Conservation (phyloP, 139 green algal species). For the Chlorella vulgaris region DNA sequence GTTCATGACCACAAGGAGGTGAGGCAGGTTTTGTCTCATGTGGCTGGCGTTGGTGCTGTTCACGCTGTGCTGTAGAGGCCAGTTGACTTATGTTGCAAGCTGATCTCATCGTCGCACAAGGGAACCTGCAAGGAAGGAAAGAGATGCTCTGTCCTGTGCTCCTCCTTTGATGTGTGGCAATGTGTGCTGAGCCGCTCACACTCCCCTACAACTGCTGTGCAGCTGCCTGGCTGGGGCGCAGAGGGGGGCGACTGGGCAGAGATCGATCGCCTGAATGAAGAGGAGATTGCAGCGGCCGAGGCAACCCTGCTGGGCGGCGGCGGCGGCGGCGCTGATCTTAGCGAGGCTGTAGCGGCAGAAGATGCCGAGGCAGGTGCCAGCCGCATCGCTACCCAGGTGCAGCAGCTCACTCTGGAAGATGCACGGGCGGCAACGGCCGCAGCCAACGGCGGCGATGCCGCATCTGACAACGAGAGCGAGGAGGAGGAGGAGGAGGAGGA, state of each 20-base stretch:
- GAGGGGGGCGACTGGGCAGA: conserved; percentile 73
- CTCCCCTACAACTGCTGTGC: too few relatives aligned
- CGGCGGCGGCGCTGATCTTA: neutral
- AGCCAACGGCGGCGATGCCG: neutral
- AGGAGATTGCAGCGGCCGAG: conserved; percentile 55
- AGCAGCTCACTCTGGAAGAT: conserved; percentile 48
- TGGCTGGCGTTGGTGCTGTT: neutral
- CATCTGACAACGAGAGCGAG: neutral
- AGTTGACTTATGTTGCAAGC: too few relatives aligned
- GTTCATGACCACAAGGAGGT: conserved; percentile 24
- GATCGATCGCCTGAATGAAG: conserved; percentile 74
- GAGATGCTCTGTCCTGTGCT: too few relatives aligned
- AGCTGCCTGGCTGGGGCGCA: conserved; percentile 84
- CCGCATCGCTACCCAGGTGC: conserved; percentile 44
- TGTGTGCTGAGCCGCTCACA: neutral
- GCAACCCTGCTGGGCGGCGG: conserved; percentile 2
- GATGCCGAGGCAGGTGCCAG: conserved; percentile 32
- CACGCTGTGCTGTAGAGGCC: neutral
- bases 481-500: conserved; percentile 32
- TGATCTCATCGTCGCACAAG: too few relatives aligned
- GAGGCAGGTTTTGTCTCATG: neutral
- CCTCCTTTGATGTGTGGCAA: neutral
- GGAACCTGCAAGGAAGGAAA: too few relatives aligned
- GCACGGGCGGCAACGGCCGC: conserved; percentile 7
- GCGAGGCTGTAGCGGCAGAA: neutral